A percentile compares a stretch with the other conserved stretches of the same genome.
Evolutionary conservation across 1,139 yeast species (phyloP).

Genomic region (Yamadazyma diddensiae): DNA sequence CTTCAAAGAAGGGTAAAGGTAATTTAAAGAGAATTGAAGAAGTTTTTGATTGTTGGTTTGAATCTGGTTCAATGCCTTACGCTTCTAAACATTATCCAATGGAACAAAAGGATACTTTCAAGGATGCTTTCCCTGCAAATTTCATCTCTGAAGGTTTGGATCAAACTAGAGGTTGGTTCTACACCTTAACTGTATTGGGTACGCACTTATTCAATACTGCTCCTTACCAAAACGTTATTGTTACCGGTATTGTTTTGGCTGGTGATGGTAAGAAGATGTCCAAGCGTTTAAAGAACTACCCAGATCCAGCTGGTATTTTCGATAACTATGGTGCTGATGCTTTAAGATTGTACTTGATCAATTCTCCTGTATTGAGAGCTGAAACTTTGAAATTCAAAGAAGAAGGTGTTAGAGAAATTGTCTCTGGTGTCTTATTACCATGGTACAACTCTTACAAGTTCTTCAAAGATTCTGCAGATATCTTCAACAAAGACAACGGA

Average conservation of each 20-base stretch:
- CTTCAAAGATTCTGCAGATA: constrained; percentile 89
- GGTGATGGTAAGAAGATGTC: constrained; percentile 99
- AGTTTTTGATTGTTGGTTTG: constrained; percentile 99
- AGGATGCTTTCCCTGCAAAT: constrained; percentile 86
- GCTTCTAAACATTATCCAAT: constrained; percentile 97
- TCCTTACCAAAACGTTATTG: constrained; percentile 94
- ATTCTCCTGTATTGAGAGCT: constrained; percentile 95
- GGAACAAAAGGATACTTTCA: constrained; percentile 76
- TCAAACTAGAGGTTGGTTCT: constrained; percentile 99
- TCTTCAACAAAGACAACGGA: constrained; percentile 72
- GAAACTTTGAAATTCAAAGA: constrained; percentile 96
- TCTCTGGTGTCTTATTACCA: constrained; percentile 90
- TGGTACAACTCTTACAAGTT: constrained; percentile 98
- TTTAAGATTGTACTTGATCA: constrained; percentile 88
- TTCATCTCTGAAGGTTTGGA: constrained; percentile 98
- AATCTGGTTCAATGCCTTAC: constrained; percentile 98
- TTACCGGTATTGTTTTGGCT: constrained; percentile 94
- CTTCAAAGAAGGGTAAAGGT: constrained; percentile 91
- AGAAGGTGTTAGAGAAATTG: constrained; percentile 98
- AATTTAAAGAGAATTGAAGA: constrained; percentile 86
- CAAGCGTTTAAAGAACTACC: constrained; percentile 95
- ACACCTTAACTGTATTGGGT: constrained; percentile 92
- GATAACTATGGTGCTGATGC: constrained; percentile 97
- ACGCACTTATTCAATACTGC: constrained; percentile 90
- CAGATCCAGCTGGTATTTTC: constrained; percentile 83